phyloP scores from a whole-genome alignment of 768 basidiomycete genomes.

The Boletus subparvulus region DNA sequence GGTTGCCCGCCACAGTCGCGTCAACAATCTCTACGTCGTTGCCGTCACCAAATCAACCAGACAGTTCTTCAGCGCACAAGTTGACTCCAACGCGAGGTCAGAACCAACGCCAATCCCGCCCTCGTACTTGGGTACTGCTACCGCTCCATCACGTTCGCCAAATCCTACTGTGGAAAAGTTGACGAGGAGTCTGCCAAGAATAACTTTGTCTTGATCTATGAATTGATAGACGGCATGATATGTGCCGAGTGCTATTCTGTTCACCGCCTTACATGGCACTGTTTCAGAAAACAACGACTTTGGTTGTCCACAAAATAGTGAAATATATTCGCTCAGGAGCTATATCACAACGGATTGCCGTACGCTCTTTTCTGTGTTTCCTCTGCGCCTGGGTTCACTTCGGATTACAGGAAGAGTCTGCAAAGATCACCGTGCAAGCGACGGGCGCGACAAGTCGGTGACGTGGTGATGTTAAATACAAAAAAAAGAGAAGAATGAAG shows the following conservation, averaged over 20 bases:
- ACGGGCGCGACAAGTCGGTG: constrained; percentile 97
- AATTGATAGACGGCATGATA: constrained; percentile 85
- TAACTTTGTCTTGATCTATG: constrained; percentile 98
- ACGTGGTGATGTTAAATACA: constrained; percentile 93
- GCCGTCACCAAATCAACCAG: constrained; percentile 86
- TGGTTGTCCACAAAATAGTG: constrained; percentile 98
- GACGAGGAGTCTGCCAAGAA: constrained; percentile 99
- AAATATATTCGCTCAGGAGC: constrained; percentile 94
- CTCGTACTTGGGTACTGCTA: constrained; percentile 98
- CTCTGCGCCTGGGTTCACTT: constrained; percentile 1
- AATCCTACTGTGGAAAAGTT: constrained; percentile 96
- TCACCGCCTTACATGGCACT: constrained; percentile 2
- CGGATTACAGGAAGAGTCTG: constrained; percentile 80
- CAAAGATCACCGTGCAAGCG: constrained; percentile 95
- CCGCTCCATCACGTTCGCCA: constrained; percentile 90
- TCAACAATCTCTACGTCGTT: constrained; percentile 94
- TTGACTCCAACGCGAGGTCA: constrained; percentile 30
- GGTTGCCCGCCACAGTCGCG: constrained; percentile 62
- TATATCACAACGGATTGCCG: constrained; percentile 97
- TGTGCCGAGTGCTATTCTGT: constrained; percentile 8
- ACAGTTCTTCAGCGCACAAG: not conserved
- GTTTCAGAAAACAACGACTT: constrained; percentile 94
- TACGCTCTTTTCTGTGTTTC: constrained; percentile 35
- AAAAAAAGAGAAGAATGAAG: constrained; percentile 83
- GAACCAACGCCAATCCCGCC: constrained; percentile 95